Evolutionary conservation across 2,329 filamentous ascomycete species (phyloP).

Genomic region (Aspergillus ochraceus): DNA sequence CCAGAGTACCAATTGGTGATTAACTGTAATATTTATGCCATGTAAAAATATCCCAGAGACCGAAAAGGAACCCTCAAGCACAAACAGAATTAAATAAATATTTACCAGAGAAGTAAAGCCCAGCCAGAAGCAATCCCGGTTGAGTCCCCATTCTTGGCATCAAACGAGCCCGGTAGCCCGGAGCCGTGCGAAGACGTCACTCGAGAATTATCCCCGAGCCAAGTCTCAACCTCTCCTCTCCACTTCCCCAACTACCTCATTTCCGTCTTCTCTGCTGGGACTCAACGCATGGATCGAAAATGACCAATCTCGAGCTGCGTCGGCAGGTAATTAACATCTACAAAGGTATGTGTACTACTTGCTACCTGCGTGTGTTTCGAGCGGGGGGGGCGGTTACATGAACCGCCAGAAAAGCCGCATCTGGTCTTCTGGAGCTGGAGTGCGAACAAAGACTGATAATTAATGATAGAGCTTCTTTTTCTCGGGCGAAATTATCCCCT

Average conservation of each 20-base stretch:
- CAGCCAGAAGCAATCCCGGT: too few species aligned
- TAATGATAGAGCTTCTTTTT: conserved; percentile 70
- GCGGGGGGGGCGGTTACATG: too few species aligned
- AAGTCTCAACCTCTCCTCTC: neutral
- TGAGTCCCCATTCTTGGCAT: neutral
- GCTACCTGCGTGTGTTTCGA: neutral
- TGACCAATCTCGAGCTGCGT: conserved; percentile 62
- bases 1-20: too few species aligned
- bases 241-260: neutral
- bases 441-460: neutral
- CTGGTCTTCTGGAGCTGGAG: neutral
- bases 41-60: too few species aligned
- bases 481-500: conserved; percentile 84
- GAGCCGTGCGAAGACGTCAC: neutral
- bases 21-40: too few species aligned
- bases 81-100: too few species aligned
- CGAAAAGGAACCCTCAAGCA: too few species aligned
- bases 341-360: conserved; percentile 62
- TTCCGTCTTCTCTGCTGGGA: neutral
- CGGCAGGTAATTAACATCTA: conserved; percentile 81
- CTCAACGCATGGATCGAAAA: conserved; percentile 17
- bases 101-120: too few species aligned
- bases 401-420: neutral
- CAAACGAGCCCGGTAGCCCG: neutral
- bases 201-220: neutral